These are phyloP conservation scores for Ophiocytium majus DNA, from an alignment of 352 stramenopile genomes.

Conservation along the genomic window DNA sequence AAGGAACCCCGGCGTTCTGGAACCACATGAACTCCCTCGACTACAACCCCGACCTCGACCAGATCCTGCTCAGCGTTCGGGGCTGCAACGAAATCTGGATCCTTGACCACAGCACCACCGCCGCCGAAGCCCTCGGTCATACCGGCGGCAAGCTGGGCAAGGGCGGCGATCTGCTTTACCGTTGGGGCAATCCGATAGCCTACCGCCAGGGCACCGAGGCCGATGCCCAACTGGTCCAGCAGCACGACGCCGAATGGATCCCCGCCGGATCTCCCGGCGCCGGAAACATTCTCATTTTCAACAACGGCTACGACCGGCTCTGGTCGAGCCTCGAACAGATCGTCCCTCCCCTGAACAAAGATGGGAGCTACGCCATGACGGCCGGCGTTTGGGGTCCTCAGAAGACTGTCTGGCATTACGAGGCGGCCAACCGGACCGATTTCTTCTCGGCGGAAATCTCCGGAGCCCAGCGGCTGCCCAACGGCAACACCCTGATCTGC, in stretches of 20 bases:
- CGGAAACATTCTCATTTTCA: neutral
- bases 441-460: neutral
- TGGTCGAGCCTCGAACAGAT: neutral
- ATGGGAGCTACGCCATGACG: neutral
- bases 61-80: neutral
- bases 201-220: neutral
- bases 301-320: neutral
- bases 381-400: neutral
- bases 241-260: neutral
- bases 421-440: neutral
- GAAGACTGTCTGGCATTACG: neutral
- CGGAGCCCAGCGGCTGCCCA: neutral
- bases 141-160: neutral
- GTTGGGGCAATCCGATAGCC: slow-evolving; percentile 1
- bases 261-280: neutral
- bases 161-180: neutral
- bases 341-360: neutral
- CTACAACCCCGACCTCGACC: neutral
- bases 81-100: neutral
- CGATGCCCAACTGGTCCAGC: neutral
- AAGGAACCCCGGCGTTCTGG: too few relatives aligned
- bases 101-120: neutral
- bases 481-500: neutral
- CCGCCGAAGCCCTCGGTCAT: neutral
- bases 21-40: neutral